Evolutionary conservation across 1,284 basidiomycete species (phyloP).

Genomic region (Melanopsichium pennsylvanicum): DNA sequence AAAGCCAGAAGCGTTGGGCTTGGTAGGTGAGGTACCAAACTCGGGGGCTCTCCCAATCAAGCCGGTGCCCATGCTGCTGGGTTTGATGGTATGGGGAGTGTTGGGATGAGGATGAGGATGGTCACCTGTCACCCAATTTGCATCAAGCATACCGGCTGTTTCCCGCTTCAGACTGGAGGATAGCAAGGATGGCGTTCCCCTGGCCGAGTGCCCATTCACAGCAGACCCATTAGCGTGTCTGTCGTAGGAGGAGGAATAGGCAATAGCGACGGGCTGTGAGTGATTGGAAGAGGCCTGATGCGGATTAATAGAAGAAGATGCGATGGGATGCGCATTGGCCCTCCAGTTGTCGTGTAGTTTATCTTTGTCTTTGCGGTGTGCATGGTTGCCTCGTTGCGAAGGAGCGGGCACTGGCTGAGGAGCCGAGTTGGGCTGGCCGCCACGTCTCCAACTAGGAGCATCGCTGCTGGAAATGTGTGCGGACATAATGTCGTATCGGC

Average conservation of each 20-base stretch:
- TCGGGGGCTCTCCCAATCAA: conserved; percentile 38
- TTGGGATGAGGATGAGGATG: conserved; percentile 26
- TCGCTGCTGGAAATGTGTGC: conserved; percentile 14
- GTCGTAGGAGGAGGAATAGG: conserved; percentile 1
- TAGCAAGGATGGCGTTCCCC: conserved; percentile 14
- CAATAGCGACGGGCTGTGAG: conserved; percentile 21
- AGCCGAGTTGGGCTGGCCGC: conserved; percentile 1
- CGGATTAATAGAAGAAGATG: conserved; percentile 1
- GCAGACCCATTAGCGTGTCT: not conserved
- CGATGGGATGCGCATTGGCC: conserved; percentile 28
- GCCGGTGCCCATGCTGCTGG: conserved; percentile 37
- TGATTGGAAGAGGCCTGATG: not conserved
- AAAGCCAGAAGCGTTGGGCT: conserved; percentile 2
- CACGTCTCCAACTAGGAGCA: conserved; percentile 34
- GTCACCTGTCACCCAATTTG: conserved; percentile 22
- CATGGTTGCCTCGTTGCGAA: conserved; percentile 2
- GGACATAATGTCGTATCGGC: conserved; percentile 14
- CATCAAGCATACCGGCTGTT: conserved; percentile 4
- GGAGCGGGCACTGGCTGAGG: conserved; percentile 11
- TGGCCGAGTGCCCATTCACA: not conserved
- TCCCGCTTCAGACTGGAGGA: conserved; percentile 31
- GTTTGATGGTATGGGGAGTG: conserved; percentile 33
- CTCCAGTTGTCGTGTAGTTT: conserved; percentile 30
- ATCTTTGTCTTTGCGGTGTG: conserved; percentile 21
- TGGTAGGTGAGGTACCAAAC: conserved; percentile 32